Evolutionary conservation across 2,329 filamentous ascomycete genomes (phyloP), one percentile per base, ranked within the genome.

Genomic region (Botrytis paeoniae): DNA sequence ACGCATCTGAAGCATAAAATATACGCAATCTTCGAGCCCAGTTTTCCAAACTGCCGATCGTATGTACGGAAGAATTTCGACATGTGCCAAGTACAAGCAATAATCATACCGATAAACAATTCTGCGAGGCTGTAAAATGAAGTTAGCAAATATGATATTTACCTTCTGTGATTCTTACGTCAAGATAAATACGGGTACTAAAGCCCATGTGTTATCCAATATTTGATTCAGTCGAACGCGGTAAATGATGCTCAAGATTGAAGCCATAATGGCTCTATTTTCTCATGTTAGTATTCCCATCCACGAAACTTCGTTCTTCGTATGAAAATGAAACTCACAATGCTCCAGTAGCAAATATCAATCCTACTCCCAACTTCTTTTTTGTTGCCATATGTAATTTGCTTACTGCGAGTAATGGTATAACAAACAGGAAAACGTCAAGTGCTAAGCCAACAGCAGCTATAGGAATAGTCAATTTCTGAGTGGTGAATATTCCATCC

Each of bases 31-130:
- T 20, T 35, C 4, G 29, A 60, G 16, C 57, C 29, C 57, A 60
- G 2, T 25, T 35, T 32, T 37, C 18, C 57, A 25, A 37, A 60
- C 32, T 60, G 29, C 9, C 32, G 57, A 18, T 60, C 57, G 18
- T 60, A 37, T 60, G 57, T 60, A 35, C 57, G 57, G 57, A 60
- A 35, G 10, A 60, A 60, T 60, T 60, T 60, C 9, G 57, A 60
- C 57, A 60, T 60, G 57, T 60, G 57, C 57, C 57, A 60, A 35
- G 57, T 35, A 37, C 57, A 60, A 60, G 57, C 57, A 35, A 60
- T 60, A 35, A 60, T 60, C 57, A 60, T 60, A 12, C 57, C 57
- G 4, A 60, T 60, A 6, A 60, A 60, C 18, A 60, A 25, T 29
- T 60, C 57, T 1, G 57, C 57, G 4, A 60, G 57, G 18, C 57